Base-by-base conservation (phyloP, 768 basidiomycete species). In the Xerocomus brunneocitrinus region DNA sequence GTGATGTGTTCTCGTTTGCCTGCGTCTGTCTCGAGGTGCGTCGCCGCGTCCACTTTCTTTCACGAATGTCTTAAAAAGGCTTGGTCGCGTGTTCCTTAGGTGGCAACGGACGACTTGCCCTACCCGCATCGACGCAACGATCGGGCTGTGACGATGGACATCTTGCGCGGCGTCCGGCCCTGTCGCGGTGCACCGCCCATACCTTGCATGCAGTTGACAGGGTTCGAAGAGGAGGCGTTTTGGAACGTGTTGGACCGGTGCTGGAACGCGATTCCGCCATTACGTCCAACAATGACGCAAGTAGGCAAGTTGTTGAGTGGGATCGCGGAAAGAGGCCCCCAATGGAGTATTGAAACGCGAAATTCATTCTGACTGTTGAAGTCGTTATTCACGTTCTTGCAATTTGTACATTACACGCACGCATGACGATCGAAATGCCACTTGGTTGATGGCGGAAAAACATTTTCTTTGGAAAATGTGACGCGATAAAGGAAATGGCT, bases 1-100 rank as follows among this genome's bases (percentile, higher is more conserved):
- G 77, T 44, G 83, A 84, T 57, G 79, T 83, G n/a, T 84, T 79
- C 52, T 78, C 81, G 2, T 84, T 81, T 62, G 80, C 72, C 1
- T 81, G 77, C 19, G 76, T 84, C 41, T 82, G 82, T 64, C 71
- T 83, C 39, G 81, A 83, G 74, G 81, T 82, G 43, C 32, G 66
- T 41, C 3, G 3, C 28, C 25, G 19, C 30, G 30, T 24, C 13
- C 36, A 47, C 16, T 28, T 32, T 31, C 5, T 13, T 41, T 25
- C 19, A 27, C 7, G 42, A 28, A 16, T 27, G 42, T 9, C 4
- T 28, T 44, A 5, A 43, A 44, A 8, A 19, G 8, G 24, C 13
- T 43, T 30, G 27, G 12, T n/a, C 22, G 28, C 16, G 43, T 8
- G n/a, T 16, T n/a, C 8, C 3, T n/a, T 31, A 83, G 81, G 70